Evolutionary conservation across 805 yeast species (phyloP).

Genomic region (Candida argentea): DNA sequence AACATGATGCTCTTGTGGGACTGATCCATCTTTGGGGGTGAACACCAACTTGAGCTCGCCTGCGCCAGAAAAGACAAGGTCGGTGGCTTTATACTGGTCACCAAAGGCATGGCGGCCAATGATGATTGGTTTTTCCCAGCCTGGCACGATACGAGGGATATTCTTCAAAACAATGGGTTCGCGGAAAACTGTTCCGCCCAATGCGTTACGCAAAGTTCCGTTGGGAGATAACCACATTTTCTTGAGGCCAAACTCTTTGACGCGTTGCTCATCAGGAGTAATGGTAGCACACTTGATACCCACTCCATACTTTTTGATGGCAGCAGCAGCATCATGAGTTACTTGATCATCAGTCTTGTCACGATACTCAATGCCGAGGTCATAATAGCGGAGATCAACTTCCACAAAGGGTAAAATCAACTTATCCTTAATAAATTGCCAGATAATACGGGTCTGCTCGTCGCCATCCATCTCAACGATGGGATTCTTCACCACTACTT

Average conservation of each 20-base stretch:
- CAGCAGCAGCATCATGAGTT: slow-evolving; percentile 71
- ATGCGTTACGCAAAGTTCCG: slow-evolving; percentile 72
- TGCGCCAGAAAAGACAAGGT: slow-evolving; percentile 53
- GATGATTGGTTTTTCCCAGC: slow-evolving; percentile 75
- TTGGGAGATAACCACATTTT: slow-evolving; percentile 85
- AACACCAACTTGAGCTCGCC: slow-evolving; percentile 59
- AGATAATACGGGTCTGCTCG: slow-evolving; percentile 79
- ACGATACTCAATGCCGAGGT: slow-evolving; percentile 57
- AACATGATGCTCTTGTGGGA: slow-evolving; percentile 38
- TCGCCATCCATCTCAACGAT: slow-evolving; percentile 78
- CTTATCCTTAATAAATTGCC: slow-evolving; percentile 64
- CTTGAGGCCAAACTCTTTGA: slow-evolving; percentile 59
- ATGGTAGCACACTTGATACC: slow-evolving; percentile 82
- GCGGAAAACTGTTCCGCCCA: slow-evolving; percentile 78
- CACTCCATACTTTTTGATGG: slow-evolving; percentile 64
- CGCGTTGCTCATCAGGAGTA: slow-evolving; percentile 76
- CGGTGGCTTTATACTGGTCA: slow-evolving; percentile 78
- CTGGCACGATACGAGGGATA: slow-evolving; percentile 67
- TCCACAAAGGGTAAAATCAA: slow-evolving; percentile 62
- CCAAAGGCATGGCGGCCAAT: slow-evolving; percentile 85
- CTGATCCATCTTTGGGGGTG: slow-evolving; percentile 52
- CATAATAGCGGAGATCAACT: slow-evolving; percentile 67
- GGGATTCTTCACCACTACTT: slow-evolving; percentile 63
- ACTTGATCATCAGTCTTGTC: slow-evolving; percentile 65
- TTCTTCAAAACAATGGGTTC: slow-evolving; percentile 75